Percentiles rank a stretch among this genome's conserved stretches.
phyloP scores from a whole-genome alignment of 306 rosid genomes.

The Gastrolobium bilobum region DNA sequence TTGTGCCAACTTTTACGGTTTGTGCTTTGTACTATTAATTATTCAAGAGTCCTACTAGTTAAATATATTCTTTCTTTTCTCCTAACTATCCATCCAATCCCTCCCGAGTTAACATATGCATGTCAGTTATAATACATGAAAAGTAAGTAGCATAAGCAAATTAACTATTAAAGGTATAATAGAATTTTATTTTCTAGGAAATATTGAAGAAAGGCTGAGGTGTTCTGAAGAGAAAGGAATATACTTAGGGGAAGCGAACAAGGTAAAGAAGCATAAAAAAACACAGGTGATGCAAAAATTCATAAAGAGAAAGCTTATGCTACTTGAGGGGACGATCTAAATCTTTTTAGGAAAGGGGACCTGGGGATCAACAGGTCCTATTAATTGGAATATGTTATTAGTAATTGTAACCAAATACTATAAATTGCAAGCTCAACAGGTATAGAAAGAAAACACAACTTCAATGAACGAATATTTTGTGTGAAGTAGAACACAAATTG shows the following conservation, averaged over 20 bases:
- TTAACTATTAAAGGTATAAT: neutral
- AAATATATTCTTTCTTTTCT: too few relatives aligned
- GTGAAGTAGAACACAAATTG: constrained; percentile 3
- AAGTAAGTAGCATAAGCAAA: neutral
- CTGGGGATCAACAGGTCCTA: neutral
- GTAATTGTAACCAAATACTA: neutral
- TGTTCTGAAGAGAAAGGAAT: neutral
- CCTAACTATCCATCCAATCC: neutral
- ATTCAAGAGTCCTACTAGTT: too few relatives aligned
- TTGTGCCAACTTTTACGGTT: too few relatives aligned
- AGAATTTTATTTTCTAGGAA: constrained; percentile 4
- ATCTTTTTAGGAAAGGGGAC: neutral
- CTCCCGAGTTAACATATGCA: neutral
- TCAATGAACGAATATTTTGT: neutral
- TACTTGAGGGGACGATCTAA: too few relatives aligned
- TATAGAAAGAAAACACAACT: constrained; percentile 25
- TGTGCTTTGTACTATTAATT: too few relatives aligned
- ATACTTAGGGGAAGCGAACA: neutral
- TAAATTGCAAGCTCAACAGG: constrained; percentile 14
- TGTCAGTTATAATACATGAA: neutral
- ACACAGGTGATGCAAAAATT: neutral
- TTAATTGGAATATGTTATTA: neutral
- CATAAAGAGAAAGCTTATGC: neutral
- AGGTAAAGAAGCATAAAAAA: neutral
- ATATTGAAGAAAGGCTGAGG: neutral